phyloP scores from a whole-genome alignment of 2,329 filamentous ascomycete species.

The Botryotinia narcissicola region DNA sequence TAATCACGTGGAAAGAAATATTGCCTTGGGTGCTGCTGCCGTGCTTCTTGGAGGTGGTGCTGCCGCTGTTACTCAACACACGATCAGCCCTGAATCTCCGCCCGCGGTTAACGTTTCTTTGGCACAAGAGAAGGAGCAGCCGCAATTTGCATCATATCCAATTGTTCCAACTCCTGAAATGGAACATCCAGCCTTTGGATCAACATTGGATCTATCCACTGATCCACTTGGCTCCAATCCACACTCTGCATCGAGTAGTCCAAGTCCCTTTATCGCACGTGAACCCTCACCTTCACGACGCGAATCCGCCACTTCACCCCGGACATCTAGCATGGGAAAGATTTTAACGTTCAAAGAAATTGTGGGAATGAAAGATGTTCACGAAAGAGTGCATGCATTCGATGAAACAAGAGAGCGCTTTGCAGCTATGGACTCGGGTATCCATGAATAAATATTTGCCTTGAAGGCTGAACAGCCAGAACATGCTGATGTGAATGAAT shows the following conservation, averaged over 20 bases:
- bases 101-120: constrained; percentile 40
- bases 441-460: constrained; percentile 57
- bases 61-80: constrained; percentile 5
- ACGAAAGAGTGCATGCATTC: constrained; percentile 71
- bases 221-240: constrained; percentile 3
- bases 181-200: constrained; percentile 40
- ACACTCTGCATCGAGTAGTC: constrained; percentile 17
- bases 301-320: constrained; percentile 20
- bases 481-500: constrained; percentile 42
- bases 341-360: constrained; percentile 67
- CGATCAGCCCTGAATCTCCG: neutral
- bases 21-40: constrained; percentile 24
- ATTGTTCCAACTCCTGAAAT: constrained; percentile 38
- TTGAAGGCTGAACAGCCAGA: constrained; percentile 50
- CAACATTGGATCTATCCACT: constrained; percentile 27
- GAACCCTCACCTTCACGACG: constrained; percentile 25
- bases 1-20: constrained; percentile 25
- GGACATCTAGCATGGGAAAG: constrained; percentile 18
- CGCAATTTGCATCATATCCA: constrained; percentile 35
- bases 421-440: constrained; percentile 68
- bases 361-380: constrained; percentile 60
- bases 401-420: constrained; percentile 70
- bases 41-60: constrained; percentile 21
- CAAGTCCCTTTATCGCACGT: constrained; percentile 19
- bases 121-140: constrained; percentile 46